Evolutionary conservation across 1,284 basidiomycete genomes (phyloP), one percentile per base, ranked within the genome.

Genomic region (Heterobasidion irregulare): DNA sequence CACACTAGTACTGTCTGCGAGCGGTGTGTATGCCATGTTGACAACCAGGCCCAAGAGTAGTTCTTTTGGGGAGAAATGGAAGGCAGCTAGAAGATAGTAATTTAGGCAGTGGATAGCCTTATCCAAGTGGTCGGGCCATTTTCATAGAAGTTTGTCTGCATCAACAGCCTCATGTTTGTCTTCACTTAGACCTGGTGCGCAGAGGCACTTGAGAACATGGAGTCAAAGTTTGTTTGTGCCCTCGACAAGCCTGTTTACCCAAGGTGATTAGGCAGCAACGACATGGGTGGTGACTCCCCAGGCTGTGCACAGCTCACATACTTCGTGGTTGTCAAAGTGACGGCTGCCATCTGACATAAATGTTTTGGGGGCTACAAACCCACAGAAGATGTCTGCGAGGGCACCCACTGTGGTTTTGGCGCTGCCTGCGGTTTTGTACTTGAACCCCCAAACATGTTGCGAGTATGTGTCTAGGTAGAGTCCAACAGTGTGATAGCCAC

Each of bases 261-360:
- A 75, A 1, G 73, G 71, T 8, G 73, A 66, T 53, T 76, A 75
- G 15, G 70, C 67, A 0, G 71, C 56, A 0, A 65, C 57, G 0
- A 68, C 53, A 0, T 69, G 59, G 6, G 59, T 56, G 3, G 61
- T 53, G 1, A 63, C 63, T 0, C 58, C 57, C 13, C 65, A 54
- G 10, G 56, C 48, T 7, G 61, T 52, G 50, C 72, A 75, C 50
- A 64, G 68, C 2, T 59, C 60, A 0, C 45, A 8, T 0, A 76
- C 66, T 1, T 67, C 64, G 0, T 66, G 53, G 55, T 70, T 70
- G 34, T 70, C 61, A 58, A 76, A 76, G 47, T 76, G 70, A 0
- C 60, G 59, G 0, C 75, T 70, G 0, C 71, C 66, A 33, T 77
- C 72, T 0, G 67, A 61, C 70, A 74, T 72, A 58, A 75, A 64